These are phyloP conservation scores for Exobasidium cylindrosporum DNA, from an alignment of 1,284 basidiomycete genomes.

Conservation along the genomic window DNA sequence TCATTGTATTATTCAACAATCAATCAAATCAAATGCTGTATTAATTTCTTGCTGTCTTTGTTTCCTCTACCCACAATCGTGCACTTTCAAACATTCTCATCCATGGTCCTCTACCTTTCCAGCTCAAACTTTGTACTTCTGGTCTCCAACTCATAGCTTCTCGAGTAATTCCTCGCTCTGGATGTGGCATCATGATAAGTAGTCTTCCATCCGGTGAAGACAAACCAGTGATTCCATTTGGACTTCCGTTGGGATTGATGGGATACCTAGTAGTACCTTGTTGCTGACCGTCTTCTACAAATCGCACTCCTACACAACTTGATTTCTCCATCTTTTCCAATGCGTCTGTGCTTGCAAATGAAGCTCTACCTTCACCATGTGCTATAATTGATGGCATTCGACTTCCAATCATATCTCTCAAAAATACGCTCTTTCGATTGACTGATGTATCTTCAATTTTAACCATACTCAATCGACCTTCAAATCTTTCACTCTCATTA, in stretches of 20 bases:
- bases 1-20: too few relatives aligned
- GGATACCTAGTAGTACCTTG: slow-evolving; percentile 35
- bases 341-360: slow-evolving; percentile 59
- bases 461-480: slow-evolving; percentile 78
- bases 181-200: slow-evolving; percentile 86
- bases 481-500: slow-evolving; percentile 85
- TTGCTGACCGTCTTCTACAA: slow-evolving; percentile 35
- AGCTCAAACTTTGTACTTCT: slow-evolving; percentile 26
- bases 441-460: slow-evolving; percentile 63
- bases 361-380: slow-evolving; percentile 88
- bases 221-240: slow-evolving; percentile 81
- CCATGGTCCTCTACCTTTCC: slow-evolving; percentile 78
- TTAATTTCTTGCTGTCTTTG: not conserved
- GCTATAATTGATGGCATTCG: slow-evolving; percentile 88
- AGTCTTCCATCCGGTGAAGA: slow-evolving; percentile 82
- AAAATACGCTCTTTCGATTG: slow-evolving; percentile 69
- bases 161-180: slow-evolving; percentile 53
- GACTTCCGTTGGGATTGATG: slow-evolving; percentile 86
- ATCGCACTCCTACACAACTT: slow-evolving; percentile 40
- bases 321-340: slow-evolving; percentile 22
- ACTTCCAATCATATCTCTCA: slow-evolving; percentile 81
- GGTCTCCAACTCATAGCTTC: slow-evolving; percentile 54
- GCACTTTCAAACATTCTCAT: slow-evolving; percentile 92
- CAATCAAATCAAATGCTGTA: not conserved
- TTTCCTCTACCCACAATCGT: slow-evolving; percentile 56